A percentile compares a stretch with the other conserved stretches of the same genome.
Conservation (phyloP, 805 yeast genomes). For the Myxozyma vanderwaltii region DNA sequence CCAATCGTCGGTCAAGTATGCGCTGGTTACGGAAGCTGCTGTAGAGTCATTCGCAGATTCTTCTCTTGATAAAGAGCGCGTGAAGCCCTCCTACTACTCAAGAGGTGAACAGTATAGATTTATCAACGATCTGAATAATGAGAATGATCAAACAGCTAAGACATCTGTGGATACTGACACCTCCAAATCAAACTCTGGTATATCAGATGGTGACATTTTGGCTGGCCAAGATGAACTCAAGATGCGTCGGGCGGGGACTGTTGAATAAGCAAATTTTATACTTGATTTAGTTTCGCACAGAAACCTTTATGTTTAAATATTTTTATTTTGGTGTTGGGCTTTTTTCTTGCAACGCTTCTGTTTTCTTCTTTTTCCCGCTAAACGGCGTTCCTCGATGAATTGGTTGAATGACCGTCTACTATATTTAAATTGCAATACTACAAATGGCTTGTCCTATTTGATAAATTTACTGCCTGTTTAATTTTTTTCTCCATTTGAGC, state of each 20-base stretch:
- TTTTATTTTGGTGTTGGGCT: not conserved
- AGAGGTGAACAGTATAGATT: conserved; percentile 27
- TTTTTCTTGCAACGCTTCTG: not conserved
- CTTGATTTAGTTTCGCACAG: not conserved
- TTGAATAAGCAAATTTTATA: not conserved
- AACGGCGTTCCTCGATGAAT: no score
- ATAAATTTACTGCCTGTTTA: no score
- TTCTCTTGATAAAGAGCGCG: conserved; percentile 16
- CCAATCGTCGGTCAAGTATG: conserved; percentile 56
- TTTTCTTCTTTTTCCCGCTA: no score
- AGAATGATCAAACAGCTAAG: conserved; percentile 20
- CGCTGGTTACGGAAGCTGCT: conserved; percentile 51
- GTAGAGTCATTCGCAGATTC: conserved; percentile 26
- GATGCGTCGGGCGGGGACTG: conserved; percentile 5
- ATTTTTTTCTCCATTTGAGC: no score
- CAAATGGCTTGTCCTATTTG: no score
- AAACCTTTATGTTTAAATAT: no score
- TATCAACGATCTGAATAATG: conserved; percentile 18
- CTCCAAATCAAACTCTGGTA: no score
- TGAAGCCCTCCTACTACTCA: conserved; percentile 32
- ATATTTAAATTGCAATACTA: no score
- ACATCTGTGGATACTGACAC: no score
- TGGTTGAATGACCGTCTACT: no score
- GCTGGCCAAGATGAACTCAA: conserved; percentile 11
- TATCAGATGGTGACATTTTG: not conserved